A percentile compares a stretch with the other conserved stretches of the same genome.
Conservation (phyloP, 306 rosid species). For the Cucurbita ficifolia region DNA sequence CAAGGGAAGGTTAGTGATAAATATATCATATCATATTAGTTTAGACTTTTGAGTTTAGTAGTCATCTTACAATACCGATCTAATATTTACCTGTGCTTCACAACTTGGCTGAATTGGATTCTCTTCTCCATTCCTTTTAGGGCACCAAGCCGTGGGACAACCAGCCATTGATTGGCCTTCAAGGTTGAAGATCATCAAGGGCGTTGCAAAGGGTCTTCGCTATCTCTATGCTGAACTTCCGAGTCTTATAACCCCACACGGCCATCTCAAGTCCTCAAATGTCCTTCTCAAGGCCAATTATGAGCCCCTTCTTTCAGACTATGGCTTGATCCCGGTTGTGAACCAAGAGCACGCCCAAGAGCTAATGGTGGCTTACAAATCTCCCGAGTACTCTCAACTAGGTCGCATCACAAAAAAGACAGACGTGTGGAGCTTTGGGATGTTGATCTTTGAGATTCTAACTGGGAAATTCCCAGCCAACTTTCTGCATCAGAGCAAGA, state of each 20-base stretch:
- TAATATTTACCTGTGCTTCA: background rate
- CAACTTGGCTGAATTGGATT: background rate
- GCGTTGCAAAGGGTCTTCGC: slow-evolving; percentile 56
- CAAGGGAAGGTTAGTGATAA: background rate
- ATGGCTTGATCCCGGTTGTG: slow-evolving; percentile 57
- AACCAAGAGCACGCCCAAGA: slow-evolving; percentile 65
- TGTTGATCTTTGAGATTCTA: slow-evolving; percentile 52
- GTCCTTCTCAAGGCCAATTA: slow-evolving; percentile 43
- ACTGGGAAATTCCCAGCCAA: slow-evolving; percentile 47
- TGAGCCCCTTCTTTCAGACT: slow-evolving; percentile 71
- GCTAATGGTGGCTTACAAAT: slow-evolving; percentile 55
- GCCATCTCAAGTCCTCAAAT: slow-evolving; percentile 78
- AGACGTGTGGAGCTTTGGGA: slow-evolving; percentile 78
- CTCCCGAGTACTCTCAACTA: slow-evolving; percentile 56
- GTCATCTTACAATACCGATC: background rate
- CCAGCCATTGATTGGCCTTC: slow-evolving; percentile 65
- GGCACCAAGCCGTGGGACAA: slow-evolving; percentile 36
- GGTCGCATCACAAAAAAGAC: slow-evolving; percentile 73
- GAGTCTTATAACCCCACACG: slow-evolving; percentile 58
- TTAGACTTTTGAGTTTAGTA: background rate
- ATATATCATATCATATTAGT: background rate
- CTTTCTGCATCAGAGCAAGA: slow-evolving; percentile 42
- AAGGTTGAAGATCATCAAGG: slow-evolving; percentile 64
- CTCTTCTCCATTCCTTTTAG: slow-evolving; percentile 16
- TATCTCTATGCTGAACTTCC: slow-evolving; percentile 61